Conservation (phyloP, 768 basidiomycete genomes). For the Hypsizygus marmoreus region DNA sequence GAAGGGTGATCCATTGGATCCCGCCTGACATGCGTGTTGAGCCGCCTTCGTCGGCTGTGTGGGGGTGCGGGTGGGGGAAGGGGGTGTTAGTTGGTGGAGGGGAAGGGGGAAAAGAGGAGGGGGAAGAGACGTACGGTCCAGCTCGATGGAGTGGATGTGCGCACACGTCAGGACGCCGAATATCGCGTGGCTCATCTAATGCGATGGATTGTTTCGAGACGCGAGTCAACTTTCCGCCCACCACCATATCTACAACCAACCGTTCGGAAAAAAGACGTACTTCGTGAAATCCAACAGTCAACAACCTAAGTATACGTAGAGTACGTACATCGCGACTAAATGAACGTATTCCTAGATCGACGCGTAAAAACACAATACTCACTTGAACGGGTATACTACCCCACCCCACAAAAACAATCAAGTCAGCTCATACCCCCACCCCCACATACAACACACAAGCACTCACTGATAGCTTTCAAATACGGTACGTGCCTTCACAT, state of each 20-base stretch:
- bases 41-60: slow-evolving; percentile 83
- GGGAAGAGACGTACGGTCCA: slow-evolving; percentile 67
- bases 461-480: slow-evolving; percentile 73
- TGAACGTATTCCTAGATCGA: no score
- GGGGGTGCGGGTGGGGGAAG: no score
- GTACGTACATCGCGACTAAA: slow-evolving; percentile 2
- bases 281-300: slow-evolving; percentile 91
- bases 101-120: background rate
- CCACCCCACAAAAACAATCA: no score
- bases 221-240: no score
- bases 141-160: slow-evolving; percentile 80
- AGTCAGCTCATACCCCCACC: no score
- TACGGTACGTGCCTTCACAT: slow-evolving; percentile 74
- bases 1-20: slow-evolving; percentile 77
- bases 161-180: slow-evolving; percentile 83
- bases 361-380: slow-evolving; percentile 25
- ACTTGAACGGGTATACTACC: slow-evolving; percentile 97
- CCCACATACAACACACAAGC: no score
- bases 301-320: slow-evolving; percentile 45
- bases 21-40: slow-evolving; percentile 88
- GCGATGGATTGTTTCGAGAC: no score
- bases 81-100: slow-evolving; percentile 11
- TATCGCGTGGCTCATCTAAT: slow-evolving; percentile 91
- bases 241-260: no score
- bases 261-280: slow-evolving; percentile 40